These are phyloP conservation scores for Castanea crenata DNA, from an alignment of 306 rosid genomes.

Conservation along the genomic window DNA sequence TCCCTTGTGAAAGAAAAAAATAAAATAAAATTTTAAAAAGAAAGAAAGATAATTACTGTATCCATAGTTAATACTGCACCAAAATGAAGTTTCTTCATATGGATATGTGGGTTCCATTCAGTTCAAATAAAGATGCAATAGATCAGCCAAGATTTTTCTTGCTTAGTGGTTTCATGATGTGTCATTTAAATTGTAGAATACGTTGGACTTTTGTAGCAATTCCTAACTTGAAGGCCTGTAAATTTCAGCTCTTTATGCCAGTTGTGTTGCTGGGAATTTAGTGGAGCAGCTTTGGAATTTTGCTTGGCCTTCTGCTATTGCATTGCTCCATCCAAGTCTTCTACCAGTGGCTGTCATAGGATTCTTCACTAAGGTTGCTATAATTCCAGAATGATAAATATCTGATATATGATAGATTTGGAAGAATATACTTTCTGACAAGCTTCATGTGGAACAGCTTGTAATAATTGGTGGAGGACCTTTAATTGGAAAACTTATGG, in stretches of 20 bases:
- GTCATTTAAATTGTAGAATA: conserved; percentile 11
- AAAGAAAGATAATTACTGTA: background rate
- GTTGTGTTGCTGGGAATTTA: conserved; percentile 83
- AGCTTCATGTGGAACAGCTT: conserved; percentile 35
- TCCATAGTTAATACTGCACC: background rate
- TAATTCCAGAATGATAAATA: conserved; percentile 2
- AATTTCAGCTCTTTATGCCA: conserved; percentile 80
- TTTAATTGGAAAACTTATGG: conserved; percentile 80
- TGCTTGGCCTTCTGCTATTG: conserved; percentile 99
- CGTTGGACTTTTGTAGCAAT: conserved; percentile 20
- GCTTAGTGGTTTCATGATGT: conserved; percentile 13
- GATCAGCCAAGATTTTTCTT: conserved; percentile 11
- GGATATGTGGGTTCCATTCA: background rate
- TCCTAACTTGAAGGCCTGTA: conserved; percentile 30
- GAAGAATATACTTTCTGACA: conserved; percentile 21
- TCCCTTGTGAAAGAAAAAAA: background rate
- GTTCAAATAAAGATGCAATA: background rate
- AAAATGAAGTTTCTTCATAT: background rate
- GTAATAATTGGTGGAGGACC: conserved; percentile 83
- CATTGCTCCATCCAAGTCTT: conserved; percentile 91
- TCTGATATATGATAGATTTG: background rate
- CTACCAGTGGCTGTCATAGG: conserved; percentile 92
- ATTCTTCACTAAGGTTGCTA: conserved; percentile 75
- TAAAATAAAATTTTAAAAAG: too few relatives aligned
- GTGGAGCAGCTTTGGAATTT: conserved; percentile 99